Conservation (phyloP, 108 stramenopile species). For the Nitzschia sp. region DNA sequence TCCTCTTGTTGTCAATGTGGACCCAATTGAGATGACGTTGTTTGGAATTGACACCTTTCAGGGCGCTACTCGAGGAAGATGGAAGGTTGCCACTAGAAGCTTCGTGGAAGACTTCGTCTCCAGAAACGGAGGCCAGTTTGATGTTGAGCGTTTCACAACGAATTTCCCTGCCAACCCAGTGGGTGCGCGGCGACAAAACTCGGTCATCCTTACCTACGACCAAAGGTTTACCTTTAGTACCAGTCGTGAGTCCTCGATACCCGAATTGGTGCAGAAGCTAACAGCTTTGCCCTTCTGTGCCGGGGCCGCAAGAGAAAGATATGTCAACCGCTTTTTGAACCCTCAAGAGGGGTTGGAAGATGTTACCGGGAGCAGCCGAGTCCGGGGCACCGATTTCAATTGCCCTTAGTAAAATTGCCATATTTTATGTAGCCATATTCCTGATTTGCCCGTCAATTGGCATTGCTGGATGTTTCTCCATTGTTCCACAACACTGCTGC, state of each 20-base stretch:
- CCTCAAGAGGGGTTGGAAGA: neutral
- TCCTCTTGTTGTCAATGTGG: neutral
- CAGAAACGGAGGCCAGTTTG: no score
- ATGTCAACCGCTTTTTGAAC: neutral
- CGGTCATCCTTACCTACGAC: neutral
- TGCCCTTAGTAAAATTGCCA: no score
- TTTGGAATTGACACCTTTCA: neutral
- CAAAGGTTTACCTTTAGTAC: neutral
- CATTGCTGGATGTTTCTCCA: no score
- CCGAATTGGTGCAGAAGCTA: neutral
- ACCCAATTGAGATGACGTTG: neutral
- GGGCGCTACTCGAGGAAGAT: neutral
- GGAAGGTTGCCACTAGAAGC: neutral
- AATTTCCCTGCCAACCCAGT: no score
- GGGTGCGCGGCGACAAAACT: no score
- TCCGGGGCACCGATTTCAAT: neutral
- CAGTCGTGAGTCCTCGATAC: neutral
- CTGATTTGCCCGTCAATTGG: no score
- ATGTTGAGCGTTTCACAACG: no score
- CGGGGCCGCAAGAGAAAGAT: neutral
- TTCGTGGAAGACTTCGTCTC: neutral
- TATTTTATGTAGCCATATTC: no score
- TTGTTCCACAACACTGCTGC: no score
- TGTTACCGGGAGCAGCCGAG: neutral
- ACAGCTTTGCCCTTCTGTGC: neutral